These are phyloP conservation scores for Cladorrhinum samala DNA, from an alignment of 495 filamentous ascomycete genomes.

Conservation along the genomic window DNA sequence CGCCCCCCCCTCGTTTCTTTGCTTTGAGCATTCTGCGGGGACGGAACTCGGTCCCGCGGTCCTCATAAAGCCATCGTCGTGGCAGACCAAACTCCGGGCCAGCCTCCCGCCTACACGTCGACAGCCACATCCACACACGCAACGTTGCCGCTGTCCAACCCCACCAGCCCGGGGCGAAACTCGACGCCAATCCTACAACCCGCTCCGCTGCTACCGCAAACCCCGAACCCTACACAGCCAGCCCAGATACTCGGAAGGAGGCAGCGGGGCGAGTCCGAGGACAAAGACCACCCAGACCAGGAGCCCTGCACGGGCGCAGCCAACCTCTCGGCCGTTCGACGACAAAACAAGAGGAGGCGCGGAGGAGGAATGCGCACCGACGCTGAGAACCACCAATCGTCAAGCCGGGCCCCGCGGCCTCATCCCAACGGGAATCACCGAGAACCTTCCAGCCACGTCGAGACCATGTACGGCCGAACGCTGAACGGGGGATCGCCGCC, in stretches of 20 bases:
- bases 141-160: background rate
- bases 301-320: background rate
- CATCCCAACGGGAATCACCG: background rate
- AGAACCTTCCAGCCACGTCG: background rate
- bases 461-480: background rate
- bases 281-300: background rate
- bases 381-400: background rate
- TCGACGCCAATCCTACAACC: background rate
- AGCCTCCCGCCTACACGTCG: background rate
- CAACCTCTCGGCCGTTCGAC: background rate
- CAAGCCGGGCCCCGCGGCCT: background rate
- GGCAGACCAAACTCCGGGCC: constrained; percentile 1
- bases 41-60: constrained; percentile 2
- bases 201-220: background rate
- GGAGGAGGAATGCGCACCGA: background rate
- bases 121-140: background rate
- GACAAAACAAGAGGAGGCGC: background rate
- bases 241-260: constrained; percentile 3
- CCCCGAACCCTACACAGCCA: background rate
- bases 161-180: background rate
- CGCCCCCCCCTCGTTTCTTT: background rate
- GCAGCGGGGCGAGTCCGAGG: constrained; percentile 6
- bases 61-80: background rate
- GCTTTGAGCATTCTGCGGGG: background rate
- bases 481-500: background rate